Base-by-base conservation (phyloP, 1,139 yeast genomes). In the Protomyces gravidus region DNA sequence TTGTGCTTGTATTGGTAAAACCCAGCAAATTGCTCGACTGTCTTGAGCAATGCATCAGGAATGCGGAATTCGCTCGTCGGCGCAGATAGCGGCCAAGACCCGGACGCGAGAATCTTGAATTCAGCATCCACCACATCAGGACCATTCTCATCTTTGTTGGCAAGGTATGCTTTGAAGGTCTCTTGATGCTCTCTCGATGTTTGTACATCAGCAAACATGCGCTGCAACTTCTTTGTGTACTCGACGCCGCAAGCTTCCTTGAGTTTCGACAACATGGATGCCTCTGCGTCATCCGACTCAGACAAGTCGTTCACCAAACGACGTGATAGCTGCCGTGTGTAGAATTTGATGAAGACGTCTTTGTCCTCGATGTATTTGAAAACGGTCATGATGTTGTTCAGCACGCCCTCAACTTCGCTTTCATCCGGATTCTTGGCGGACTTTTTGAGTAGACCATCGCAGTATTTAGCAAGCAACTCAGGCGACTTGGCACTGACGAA, bases 151-250 rank as follows among this genome's bases (percentile, higher is more conserved):
- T 69, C 70, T 1, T 70, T 68, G 5, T 71, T 71, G 51, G 70
- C 69, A 50, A 75, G 71, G 49, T 80, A 72, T 58, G 76, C 77
- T 28, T 80, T 82, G 70, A 89, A 89, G 62, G 80, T 78, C 19
- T 73, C 70, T 67, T 86, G 89, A 71, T 92, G 78, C 63, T 89
- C 95, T 64, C 82, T 83, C 0, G 96, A 89, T 2, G 94, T 82
- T 67, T 86, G 81, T 79, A 94, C 89, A 73, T 94, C 98, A 69
- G 87, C 88, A 73, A 94, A 90, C 99, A 94, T 94, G 68, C 90
- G 86, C 46, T 96, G 89, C 74, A 94, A 86, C 71, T 89, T 92
- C 62, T 89, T 85, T 1, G 97, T 90, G 72, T 89, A 94, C 68
- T 92, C 98, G 69, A 85, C 79, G 21, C 96, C 90, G 72, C 94